Evolutionary conservation across 2,329 filamentous ascomycete genomes (phyloP), one percentile per base, ranked within the genome.

Genomic region (Ascochyta clinopodiicola): DNA sequence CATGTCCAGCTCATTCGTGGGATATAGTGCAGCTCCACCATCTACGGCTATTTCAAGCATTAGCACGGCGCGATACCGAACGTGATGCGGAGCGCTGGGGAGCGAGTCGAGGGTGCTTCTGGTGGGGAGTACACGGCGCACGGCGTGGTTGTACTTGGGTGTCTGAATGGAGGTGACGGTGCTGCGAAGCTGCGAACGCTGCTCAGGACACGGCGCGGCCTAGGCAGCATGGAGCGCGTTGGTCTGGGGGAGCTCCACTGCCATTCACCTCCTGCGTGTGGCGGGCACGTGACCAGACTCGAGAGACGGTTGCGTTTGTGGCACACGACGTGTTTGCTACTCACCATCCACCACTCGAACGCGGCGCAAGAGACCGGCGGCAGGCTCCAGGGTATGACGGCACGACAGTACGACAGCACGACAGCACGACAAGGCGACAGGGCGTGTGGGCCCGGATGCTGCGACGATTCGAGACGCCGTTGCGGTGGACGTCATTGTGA

Each of bases 401-500:
- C 22, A 24, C 22, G 6, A 24, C 22, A 24, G 22, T 6, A 24
- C 22, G 6, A 24, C 22, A 24, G 22, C 22, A 24, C 22, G 22
- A 24, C 22, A 24, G 6, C 4, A 6, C 22, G 22, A 24, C 22
- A 24, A 6, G 22, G 15, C 24, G 34, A 12, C 22, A 29, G 10
- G 27, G 36, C 32, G 17, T 34, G 56, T 54, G 56, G 53, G 50
- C 45, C 51, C 46, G 36, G 45, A 31, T 38, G 44, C 40, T 36
- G 55, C 6, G 22, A 24, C 51, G 44, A 48, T 34, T 34, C 42
- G 52, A 49, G 49, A 47, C 27, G 57, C 43, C 45, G 54, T 53
- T 45, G 48, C 32, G 10, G 38, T 47, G 57, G 56, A 64, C 52
- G 54, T 62, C 59, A 61, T 52, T 37, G 32, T 40, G 37, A 48